These are phyloP conservation scores for Fallopia convolvulus DNA, from an alignment of 148 eudicot genomes.

Conservation along the genomic window DNA sequence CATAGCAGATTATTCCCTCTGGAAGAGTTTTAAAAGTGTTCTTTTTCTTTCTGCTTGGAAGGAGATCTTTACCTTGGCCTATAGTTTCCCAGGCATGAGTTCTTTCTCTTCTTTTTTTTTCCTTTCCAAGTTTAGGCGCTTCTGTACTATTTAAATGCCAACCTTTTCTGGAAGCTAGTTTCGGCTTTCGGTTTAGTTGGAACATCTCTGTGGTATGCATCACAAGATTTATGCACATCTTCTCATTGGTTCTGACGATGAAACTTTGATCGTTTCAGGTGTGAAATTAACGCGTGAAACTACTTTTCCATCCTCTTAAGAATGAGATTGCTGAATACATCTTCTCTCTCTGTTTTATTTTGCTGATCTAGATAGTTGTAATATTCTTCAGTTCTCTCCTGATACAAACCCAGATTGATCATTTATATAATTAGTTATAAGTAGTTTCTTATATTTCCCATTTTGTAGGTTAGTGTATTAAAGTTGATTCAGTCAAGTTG, in stretches of 20 bases:
- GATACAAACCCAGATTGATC: too few relatives aligned
- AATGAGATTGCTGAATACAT: neutral
- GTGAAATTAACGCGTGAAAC: neutral
- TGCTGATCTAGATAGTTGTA: too few relatives aligned
- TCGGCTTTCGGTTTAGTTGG: neutral
- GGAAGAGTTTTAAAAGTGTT: neutral
- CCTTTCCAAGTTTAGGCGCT: neutral
- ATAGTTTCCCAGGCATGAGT: conserved; percentile 2
- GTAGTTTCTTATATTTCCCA: too few relatives aligned
- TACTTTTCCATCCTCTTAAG: neutral
- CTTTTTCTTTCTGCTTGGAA: neutral
- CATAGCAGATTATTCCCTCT: conserved; percentile 2
- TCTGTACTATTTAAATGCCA: neutral
- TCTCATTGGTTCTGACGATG: conserved; percentile 5
- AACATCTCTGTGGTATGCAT: neutral
- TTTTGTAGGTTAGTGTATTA: too few relatives aligned
- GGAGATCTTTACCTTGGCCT: conserved; percentile 6
- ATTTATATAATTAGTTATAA: too few relatives aligned
- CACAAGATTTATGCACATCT: neutral
- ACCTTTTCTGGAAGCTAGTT: neutral
- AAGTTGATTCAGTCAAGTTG: too few relatives aligned
- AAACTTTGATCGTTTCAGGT: neutral
- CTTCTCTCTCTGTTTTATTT: too few relatives aligned
- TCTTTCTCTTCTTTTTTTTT: neutral
- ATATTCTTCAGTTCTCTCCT: too few relatives aligned